phyloP scores from a whole-genome alignment of 495 filamentous ascomycete species.

The Podospora didyma region DNA sequence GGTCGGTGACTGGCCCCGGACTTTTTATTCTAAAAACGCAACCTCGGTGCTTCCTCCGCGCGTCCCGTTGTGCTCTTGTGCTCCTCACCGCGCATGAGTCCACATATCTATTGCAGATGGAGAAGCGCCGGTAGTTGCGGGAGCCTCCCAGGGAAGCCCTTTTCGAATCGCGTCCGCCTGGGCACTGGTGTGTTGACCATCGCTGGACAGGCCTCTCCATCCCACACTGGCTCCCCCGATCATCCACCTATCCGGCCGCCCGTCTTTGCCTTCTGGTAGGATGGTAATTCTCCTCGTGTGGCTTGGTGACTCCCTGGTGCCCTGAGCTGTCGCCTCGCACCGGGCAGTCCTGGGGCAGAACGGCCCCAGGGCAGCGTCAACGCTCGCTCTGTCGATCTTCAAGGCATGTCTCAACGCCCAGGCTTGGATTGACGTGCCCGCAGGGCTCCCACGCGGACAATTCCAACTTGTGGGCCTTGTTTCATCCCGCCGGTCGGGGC shows the following conservation, averaged over 20 bases:
- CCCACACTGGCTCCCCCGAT: too few species aligned
- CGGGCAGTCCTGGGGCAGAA: not conserved
- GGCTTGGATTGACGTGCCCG: slow-evolving; percentile 4
- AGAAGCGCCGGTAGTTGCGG: slow-evolving; percentile 14
- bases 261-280: too few species aligned
- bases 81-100: slow-evolving; percentile 11
- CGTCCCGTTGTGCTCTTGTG: slow-evolving; percentile 4
- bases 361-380: not conserved
- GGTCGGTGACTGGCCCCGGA: not conserved
- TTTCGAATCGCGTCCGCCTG: not conserved
- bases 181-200: not conserved
- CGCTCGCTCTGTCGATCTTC: too few species aligned
- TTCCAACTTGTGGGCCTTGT: not conserved
- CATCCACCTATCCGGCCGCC: too few species aligned
- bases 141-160: not conserved
- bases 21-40: not conserved
- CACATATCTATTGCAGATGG: slow-evolving; percentile 12
- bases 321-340: too few species aligned
- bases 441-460: not conserved
- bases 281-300: too few species aligned
- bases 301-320: too few species aligned
- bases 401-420: slow-evolving; percentile 5
- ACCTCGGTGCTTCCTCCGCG: slow-evolving; percentile 4
- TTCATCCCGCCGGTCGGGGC: not conserved
- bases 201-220: not conserved